Conservation (phyloP, 345 rosid genomes). For the Pistacia vera region DNA sequence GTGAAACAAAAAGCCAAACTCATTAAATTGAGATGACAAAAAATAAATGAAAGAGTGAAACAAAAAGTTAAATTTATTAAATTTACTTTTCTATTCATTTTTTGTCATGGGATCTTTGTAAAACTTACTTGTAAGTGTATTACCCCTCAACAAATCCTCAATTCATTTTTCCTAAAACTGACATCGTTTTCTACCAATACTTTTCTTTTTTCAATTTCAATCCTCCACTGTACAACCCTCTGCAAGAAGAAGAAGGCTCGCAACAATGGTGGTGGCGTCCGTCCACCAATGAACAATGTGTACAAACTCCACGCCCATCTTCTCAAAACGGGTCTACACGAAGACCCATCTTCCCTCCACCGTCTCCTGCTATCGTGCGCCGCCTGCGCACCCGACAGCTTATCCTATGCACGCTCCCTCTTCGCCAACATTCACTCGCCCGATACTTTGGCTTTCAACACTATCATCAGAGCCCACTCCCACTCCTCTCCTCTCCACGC, state of each 20-base stretch:
- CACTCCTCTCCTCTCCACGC: conserved; percentile 38
- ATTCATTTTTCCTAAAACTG: too few relatives aligned
- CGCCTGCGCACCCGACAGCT: conserved; percentile 33
- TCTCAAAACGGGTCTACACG: conserved; percentile 32
- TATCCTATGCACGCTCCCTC: conserved; percentile 36
- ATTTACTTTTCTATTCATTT: too few relatives aligned
- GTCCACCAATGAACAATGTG: conserved; percentile 30
- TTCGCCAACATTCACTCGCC: conserved; percentile 28
- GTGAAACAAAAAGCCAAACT: too few relatives aligned
- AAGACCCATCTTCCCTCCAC: conserved; percentile 30
- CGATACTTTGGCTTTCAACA: conserved; percentile 50
- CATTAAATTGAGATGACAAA: too few relatives aligned
- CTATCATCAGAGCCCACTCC: conserved; percentile 44
- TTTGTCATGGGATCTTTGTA: too few relatives aligned
- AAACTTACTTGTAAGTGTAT: too few relatives aligned
- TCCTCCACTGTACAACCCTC: too few relatives aligned
- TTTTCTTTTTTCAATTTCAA: too few relatives aligned
- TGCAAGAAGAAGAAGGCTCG: neutral
- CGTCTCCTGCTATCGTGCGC: conserved; percentile 32
- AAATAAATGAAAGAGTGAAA: too few relatives aligned
- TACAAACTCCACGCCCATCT: conserved; percentile 35
- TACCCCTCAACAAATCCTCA: too few relatives aligned
- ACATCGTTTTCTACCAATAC: too few relatives aligned
- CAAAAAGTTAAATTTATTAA: too few relatives aligned
- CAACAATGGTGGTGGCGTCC: neutral